Evolutionary conservation across 495 filamentous ascomycete genomes (phyloP), one percentile per base, ranked within the genome.

Genomic region (Echria macrotheca): DNA sequence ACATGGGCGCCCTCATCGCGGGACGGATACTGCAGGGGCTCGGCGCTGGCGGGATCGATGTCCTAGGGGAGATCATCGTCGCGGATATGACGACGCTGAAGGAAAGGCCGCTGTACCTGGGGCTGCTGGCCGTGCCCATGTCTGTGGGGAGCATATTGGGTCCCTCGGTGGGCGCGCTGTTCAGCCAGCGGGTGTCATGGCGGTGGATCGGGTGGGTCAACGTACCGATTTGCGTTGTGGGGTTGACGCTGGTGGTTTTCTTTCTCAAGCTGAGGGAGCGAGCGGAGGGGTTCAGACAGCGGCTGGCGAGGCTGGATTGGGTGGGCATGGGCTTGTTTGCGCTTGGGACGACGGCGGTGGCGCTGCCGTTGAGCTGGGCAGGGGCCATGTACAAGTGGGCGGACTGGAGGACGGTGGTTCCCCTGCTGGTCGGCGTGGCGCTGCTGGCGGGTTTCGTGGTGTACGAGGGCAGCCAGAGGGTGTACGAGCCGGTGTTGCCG

Each of bases 21-120:
- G 87, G 84, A 7, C 70, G 87, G 59, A 75, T 79, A 0, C 65
- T 93, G 23, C 86, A 90, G 62, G 87, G 87, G 47, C 66, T 82
- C 14, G 87, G 84, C 10, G 83, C 81, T 41, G 87, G 87, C 52
- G 87, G 87, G 1, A 72, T 91, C 21, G 69, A 87, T 10, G 76
- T 82, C 11, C 64, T 91, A 51, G 78, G 81, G 23, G 86, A 89
- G 57, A 86, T 93, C 53, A 76, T 74, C 50, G 84, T 93, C 25
- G 77, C 80, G 9, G 88, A 94, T 31, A 58, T 68, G 50, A 62
- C 59, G 4, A 55, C 59, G 1, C 53, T 65, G 0, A 53, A 69
- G 53, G 65, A 74, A 37, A 58, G 71, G 5, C 57, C 69, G 1
- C 24, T 67, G 3, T 71, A 67, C 26, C 43, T 73, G 6, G 69